phyloP scores from a whole-genome alignment of 306 rosid species.

The Cucumis cinereus region DNA sequence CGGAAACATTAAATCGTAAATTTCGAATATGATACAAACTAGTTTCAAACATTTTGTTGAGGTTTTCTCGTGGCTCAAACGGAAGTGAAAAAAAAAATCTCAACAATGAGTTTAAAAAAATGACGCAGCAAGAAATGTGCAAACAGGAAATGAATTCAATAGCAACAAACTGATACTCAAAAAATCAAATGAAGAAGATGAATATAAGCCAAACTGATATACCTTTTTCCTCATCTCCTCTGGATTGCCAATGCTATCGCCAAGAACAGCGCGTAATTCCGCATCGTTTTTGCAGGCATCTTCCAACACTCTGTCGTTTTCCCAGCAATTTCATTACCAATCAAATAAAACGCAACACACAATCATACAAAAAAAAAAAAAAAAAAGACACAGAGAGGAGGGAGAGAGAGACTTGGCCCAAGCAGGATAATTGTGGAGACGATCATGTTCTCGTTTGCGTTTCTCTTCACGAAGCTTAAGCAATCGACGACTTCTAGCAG shows the following conservation, averaged over 20 bases:
- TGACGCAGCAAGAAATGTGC: background rate
- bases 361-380: background rate
- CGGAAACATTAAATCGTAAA: background rate
- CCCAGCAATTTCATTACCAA: background rate
- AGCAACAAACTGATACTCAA: background rate
- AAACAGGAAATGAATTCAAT: background rate
- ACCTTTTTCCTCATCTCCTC: constrained; percentile 76
- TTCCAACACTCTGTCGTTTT: constrained; percentile 43
- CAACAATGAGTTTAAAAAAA: background rate
- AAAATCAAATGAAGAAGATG: background rate
- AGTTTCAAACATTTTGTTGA: background rate
- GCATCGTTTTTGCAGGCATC: constrained; percentile 69
- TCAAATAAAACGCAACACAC: background rate
- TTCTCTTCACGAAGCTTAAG: constrained; percentile 77
- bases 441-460: constrained; percentile 53
- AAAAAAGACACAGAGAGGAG: background rate
- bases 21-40: background rate
- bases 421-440: constrained; percentile 58
- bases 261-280: constrained; percentile 75
- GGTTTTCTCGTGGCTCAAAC: background rate
- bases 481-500: constrained; percentile 68
- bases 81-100: background rate
- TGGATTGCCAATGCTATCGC: constrained; percentile 85
- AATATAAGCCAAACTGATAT: background rate
- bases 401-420: constrained; percentile 65